Conservation (phyloP, 2,329 filamentous ascomycete species). For the Venturia nashicola region DNA sequence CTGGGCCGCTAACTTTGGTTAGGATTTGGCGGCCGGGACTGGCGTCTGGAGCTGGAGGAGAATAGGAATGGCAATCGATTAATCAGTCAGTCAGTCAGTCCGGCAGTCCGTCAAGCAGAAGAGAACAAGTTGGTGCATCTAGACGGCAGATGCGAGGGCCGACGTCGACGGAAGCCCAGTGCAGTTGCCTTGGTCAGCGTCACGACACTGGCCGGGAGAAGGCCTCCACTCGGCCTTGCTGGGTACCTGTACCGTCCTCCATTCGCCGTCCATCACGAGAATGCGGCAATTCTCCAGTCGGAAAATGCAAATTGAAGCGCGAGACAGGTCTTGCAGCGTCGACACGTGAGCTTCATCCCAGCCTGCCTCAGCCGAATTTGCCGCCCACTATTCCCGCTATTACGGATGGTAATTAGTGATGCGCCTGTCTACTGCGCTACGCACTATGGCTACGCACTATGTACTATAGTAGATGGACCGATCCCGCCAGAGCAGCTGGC, state of each 20-base stretch:
- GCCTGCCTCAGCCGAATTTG: background rate
- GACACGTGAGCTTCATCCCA: background rate
- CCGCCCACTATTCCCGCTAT: background rate
- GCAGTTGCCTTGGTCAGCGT: too few relatives aligned
- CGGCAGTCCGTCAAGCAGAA: too few relatives aligned
- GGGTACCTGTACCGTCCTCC: background rate
- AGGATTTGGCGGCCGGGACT: background rate
- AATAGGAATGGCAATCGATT: background rate
- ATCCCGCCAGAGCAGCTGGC: too few relatives aligned
- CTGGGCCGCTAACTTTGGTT: background rate
- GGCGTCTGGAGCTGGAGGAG: background rate
- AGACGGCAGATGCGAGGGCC: too few relatives aligned
- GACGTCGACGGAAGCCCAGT: too few relatives aligned
- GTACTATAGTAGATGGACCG: too few relatives aligned
- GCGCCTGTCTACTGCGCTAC: too few relatives aligned
- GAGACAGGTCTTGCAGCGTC: background rate
- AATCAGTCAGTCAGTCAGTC: too few relatives aligned
- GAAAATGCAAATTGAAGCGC: background rate
- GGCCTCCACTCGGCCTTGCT: background rate
- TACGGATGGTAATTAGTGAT: background rate
- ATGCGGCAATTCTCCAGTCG: background rate
- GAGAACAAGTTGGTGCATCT: too few relatives aligned
- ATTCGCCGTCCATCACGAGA: background rate
- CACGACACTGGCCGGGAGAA: too few relatives aligned
- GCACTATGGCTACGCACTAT: too few relatives aligned